Evolutionary conservation across 2,329 filamentous ascomycete species (phyloP).

Genomic region (Bisporella sp.): DNA sequence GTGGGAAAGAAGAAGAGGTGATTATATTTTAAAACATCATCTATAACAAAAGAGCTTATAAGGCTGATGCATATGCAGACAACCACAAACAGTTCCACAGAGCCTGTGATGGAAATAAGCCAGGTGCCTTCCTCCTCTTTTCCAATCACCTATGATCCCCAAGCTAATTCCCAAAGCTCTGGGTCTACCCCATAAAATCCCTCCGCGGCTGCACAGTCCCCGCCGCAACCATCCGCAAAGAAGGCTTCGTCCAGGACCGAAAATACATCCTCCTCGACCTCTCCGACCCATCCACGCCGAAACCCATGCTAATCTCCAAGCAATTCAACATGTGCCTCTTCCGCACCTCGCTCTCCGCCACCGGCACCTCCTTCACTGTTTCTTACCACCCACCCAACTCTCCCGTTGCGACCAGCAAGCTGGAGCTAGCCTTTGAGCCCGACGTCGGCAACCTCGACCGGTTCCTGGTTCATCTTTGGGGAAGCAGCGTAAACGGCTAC

Average conservation of each 20-base stretch:
- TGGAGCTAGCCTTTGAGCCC: constrained; percentile 47
- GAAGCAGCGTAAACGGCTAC: constrained; percentile 53
- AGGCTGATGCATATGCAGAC: too few species aligned
- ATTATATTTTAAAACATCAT: too few species aligned
- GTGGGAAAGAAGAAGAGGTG: too few species aligned
- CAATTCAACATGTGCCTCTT: constrained; percentile 59
- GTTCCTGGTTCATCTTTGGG: constrained; percentile 47
- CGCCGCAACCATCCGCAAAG: constrained; percentile 46
- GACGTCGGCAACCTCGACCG: constrained; percentile 38
- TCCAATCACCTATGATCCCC: too few species aligned
- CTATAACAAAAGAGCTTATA: too few species aligned
- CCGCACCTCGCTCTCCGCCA: constrained; percentile 43
- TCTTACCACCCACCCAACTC: constrained; percentile 28
- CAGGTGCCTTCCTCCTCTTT: too few species aligned
- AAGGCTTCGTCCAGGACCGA: constrained; percentile 60
- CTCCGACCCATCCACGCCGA: constrained; percentile 32
- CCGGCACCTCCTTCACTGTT: constrained; percentile 33
- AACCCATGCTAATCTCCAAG: constrained; percentile 52
- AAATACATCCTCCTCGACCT: constrained; percentile 62
- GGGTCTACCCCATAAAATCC: constrained; percentile 68
- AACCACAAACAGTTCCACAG: too few species aligned
- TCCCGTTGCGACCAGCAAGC: constrained; percentile 4
- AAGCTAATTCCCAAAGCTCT: constrained; percentile 40
- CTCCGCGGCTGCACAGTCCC: constrained; percentile 54
- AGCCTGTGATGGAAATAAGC: too few species aligned